Percentiles rank a stretch among this genome's conserved stretches.
Evolutionary conservation across 306 rosid species (phyloP).

Genomic region (Abrus pulchellus): DNA sequence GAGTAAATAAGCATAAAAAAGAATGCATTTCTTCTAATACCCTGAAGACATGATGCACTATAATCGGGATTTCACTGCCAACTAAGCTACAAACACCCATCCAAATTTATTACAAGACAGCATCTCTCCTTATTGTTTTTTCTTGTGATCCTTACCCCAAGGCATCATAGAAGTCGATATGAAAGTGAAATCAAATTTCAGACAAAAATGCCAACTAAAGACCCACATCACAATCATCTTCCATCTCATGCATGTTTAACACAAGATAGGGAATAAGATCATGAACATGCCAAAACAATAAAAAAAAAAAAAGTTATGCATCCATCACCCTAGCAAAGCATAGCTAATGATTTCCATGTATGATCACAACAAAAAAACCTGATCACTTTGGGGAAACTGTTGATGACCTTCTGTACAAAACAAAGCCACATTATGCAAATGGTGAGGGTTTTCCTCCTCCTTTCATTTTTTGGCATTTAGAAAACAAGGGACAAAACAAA

Average conservation of each 20-base stretch:
- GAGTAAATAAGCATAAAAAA: background rate
- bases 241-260: slow-evolving; percentile 37
- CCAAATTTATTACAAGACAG: slow-evolving; percentile 34
- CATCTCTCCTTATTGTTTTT: slow-evolving; percentile 35
- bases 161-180: slow-evolving; percentile 8
- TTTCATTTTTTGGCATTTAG: background rate
- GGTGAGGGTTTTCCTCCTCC: background rate
- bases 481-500: slow-evolving; percentile 7
- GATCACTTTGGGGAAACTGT: slow-evolving; percentile 34
- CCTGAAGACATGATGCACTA: slow-evolving; percentile 34
- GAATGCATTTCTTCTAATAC: slow-evolving; percentile 7
- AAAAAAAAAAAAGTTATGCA: slow-evolving; percentile 34
- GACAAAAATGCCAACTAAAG: slow-evolving; percentile 7
- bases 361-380: slow-evolving; percentile 28
- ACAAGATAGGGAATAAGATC: slow-evolving; percentile 22
- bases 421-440: slow-evolving; percentile 46
- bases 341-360: slow-evolving; percentile 4
- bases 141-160: slow-evolving; percentile 31
- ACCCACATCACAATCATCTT: slow-evolving; percentile 29
- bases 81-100: slow-evolving; percentile 1
- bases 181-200: slow-evolving; percentile 31
- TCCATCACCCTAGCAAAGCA: slow-evolving; percentile 26
- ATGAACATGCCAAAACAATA: background rate
- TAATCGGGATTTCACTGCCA: slow-evolving; percentile 34
- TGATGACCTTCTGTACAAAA: slow-evolving; percentile 29